These are phyloP conservation scores for Magnaporthiopsis incrustans DNA, from an alignment of 2,329 filamentous ascomycete genomes.

Conservation along the genomic window DNA sequence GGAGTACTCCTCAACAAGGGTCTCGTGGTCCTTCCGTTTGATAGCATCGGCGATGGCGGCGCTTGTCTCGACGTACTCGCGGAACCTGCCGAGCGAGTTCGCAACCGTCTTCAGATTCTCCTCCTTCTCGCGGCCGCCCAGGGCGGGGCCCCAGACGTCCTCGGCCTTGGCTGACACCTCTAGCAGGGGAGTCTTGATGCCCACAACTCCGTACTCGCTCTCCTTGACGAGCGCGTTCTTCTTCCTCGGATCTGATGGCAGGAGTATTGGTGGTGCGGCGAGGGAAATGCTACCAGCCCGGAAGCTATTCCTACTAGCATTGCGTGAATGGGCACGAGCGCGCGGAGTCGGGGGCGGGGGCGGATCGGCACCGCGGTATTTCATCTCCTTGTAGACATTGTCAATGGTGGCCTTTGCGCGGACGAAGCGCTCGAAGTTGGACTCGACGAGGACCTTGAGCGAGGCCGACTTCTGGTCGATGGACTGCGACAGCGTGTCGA, in stretches of 20 bases:
- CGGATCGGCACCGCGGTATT: conserved; percentile 54
- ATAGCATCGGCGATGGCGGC: conserved; percentile 74
- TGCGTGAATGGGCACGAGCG: conserved; percentile 50
- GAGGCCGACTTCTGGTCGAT: conserved; percentile 98
- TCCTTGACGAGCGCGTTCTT: conserved; percentile 92
- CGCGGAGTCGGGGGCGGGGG: conserved; percentile 26
- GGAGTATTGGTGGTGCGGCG: conserved; percentile 27
- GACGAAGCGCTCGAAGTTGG: conserved; percentile 97
- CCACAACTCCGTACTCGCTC: conserved; percentile 80
- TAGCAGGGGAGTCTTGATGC: conserved; percentile 79
- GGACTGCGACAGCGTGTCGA: conserved; percentile 79
- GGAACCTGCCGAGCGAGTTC: conserved; percentile 68
- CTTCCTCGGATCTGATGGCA: conserved; percentile 50
- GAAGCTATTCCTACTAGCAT: conserved; percentile 59
- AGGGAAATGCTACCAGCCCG: conserved; percentile 40
- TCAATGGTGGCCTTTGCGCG: conserved; percentile 96
- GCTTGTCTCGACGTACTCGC: conserved; percentile 74
- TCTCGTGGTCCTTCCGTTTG: conserved; percentile 84
- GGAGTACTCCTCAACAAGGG: conserved; percentile 76
- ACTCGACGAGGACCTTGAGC: conserved; percentile 91
- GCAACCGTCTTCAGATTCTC: conserved; percentile 75
- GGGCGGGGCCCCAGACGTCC: conserved; percentile 92
- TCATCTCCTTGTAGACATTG: conserved; percentile 99
- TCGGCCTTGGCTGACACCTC: conserved; percentile 92
- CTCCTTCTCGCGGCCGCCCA: conserved; percentile 87